Base-by-base conservation (phyloP, 1,284 basidiomycete genomes). In the Pterulicium gracile region DNA sequence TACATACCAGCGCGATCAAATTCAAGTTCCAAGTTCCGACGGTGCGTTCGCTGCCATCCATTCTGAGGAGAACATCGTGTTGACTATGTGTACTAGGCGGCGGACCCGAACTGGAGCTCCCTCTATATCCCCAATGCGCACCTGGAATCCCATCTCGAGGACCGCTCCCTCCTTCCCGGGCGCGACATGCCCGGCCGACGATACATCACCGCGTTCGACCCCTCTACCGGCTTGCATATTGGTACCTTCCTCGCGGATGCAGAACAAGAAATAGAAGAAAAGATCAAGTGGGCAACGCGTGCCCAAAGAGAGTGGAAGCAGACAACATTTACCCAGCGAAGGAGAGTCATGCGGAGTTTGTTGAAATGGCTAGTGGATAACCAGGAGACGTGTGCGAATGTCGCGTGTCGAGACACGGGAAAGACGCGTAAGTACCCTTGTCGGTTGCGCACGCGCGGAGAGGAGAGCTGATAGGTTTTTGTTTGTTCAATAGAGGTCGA, bases 341-440 rank as follows among this genome's bases (percentile, higher is more conserved):
- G 85, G 56, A 77, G 81, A 51, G 81, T 97, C 34, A 68, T 98
- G 55, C 72, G 88, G 24, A 94, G 87, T 54, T 61, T 98, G 54
- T 74, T 90, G 55, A 84, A 85, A 51, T 98, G 95, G 94, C 71
- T 95, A 12, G 79, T 95, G 21, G 78, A 84, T 53, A 90, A 95
- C 55, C 81, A 92, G 65, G 86, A 94, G 49, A 66, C 67, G 17
- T 90, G 93, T 55, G 89, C 89, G 4, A 73, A 81, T 42, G 87
- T 96, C n/a, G 91, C 91, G 24, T 91, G 88, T 58, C 73, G 94
- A 27, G 95, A 98, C 63, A 93, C 92, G 0, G 95, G 95, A 49
- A 98, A 98, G 71, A 98, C 95, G 24, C 70, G 92, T 92, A 56
- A 61, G 86, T 76, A 19, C 39, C 4, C 24, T 36, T 46, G 3